phyloP scores from a whole-genome alignment of 208 protist species.

The Leishmania lainsoni region DNA sequence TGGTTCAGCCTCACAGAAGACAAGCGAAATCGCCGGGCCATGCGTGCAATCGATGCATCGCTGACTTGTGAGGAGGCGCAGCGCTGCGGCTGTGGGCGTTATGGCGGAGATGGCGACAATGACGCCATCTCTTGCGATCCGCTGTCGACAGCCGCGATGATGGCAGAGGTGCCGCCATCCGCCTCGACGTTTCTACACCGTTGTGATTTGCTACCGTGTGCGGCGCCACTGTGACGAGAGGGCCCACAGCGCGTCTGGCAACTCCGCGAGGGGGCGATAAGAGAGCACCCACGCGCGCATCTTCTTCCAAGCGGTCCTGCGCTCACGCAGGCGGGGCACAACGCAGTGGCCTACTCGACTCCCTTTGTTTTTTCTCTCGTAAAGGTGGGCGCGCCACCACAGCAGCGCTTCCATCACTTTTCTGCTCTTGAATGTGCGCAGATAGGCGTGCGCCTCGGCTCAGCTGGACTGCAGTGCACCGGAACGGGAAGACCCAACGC shows the following conservation, averaged over 20 bases:
- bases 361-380: too few relatives aligned
- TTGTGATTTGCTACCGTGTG: slow-evolving; percentile 20
- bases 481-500: too few relatives aligned
- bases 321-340: not conserved
- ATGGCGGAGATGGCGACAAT: not conserved
- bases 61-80: not conserved
- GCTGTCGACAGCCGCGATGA: not conserved
- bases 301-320: too few relatives aligned
- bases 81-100: slow-evolving; percentile 1
- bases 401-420: not conserved
- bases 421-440: not conserved
- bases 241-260: not conserved
- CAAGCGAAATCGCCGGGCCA: slow-evolving; percentile 3
- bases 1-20: slow-evolving; percentile 32
- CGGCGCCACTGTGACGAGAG: not conserved
- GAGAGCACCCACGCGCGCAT: too few relatives aligned
- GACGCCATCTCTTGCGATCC: not conserved
- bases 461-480: too few relatives aligned
- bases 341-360: not conserved
- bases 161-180: not conserved
- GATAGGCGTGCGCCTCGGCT: not conserved
- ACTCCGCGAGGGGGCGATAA: not conserved
- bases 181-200: slow-evolving; percentile 7
- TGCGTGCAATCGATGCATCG: not conserved
- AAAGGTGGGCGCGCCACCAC: too few relatives aligned